These are phyloP conservation scores for Salmacisia buchloeana DNA, from an alignment of 1,284 basidiomycete species.

Conservation along the genomic window DNA sequence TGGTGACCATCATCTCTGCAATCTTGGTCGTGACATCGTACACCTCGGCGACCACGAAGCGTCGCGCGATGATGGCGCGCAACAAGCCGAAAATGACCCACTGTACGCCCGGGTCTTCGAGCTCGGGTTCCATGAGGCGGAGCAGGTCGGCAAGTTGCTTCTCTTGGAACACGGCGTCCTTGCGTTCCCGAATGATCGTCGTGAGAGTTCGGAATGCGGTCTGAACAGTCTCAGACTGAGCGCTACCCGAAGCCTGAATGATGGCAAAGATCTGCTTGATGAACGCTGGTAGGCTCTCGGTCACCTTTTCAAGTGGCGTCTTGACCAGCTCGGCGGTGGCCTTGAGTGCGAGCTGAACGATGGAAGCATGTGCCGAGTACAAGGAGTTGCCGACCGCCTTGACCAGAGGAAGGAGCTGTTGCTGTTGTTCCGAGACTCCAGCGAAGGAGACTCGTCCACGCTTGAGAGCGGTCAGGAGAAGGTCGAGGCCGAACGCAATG, in stretches of 20 bases:
- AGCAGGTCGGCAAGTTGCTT: conserved; percentile 81
- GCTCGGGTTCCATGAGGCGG: conserved; percentile 76
- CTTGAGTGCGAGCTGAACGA: conserved; percentile 75
- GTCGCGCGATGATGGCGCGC: conserved; percentile 82
- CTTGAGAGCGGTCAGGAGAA: conserved; percentile 81
- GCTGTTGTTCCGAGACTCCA: not conserved
- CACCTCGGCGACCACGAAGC: conserved; percentile 89
- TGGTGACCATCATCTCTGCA: conserved; percentile 89
- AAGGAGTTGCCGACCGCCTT: conserved; percentile 84
- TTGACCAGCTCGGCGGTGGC: conserved; percentile 75
- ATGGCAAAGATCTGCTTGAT: conserved; percentile 80
- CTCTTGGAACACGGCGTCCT: conserved; percentile 74
- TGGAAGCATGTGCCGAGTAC: conserved; percentile 73
- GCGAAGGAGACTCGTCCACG: conserved; percentile 78
- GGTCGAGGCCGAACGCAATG: conserved; percentile 82
- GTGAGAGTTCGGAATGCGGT: conserved; percentile 81
- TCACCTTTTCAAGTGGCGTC: conserved; percentile 73
- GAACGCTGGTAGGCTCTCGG: conserved; percentile 74
- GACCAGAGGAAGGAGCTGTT: conserved; percentile 60
- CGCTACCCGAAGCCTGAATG: conserved; percentile 72
- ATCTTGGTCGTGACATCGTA: conserved; percentile 96
- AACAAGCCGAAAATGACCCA: conserved; percentile 80
- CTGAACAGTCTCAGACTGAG: conserved; percentile 81
- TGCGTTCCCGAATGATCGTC: conserved; percentile 76
- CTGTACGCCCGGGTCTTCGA: conserved; percentile 85